Base-by-base conservation (phyloP, 129 eudicot genomes). In the Gnaphalium uliginosum region DNA sequence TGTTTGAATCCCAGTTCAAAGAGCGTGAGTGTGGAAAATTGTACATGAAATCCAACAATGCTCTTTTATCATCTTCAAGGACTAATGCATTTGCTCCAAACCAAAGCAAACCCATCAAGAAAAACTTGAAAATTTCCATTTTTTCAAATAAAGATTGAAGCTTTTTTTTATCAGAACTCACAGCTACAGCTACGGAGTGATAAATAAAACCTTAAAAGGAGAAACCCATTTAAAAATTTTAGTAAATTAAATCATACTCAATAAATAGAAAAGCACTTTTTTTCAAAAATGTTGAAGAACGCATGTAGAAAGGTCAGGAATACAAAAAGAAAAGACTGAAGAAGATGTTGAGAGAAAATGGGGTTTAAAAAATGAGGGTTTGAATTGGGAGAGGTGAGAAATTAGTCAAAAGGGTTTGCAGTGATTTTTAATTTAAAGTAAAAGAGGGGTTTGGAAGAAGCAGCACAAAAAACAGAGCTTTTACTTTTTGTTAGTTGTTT, bases 21-120 rank as follows among this genome's bases (percentile, higher is more conserved):
- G 79, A 24, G 14, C 92, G 81, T 3, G 81, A 83, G 61, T 86
- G 98, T 75, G 92, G 86, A 35, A 87, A 51, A 68, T 90, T 86
- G 73, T 58, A 64, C 54, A 86, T 81, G 67, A 93, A 93, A 85
- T 90, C 96, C 21, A 93, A 82, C 86, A 93, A 85, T 72, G 98
- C 98, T 61, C 23, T 81, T 82, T 87, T 90, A 64, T 93, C 98
- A 66, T 79, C 84, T 61, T 93, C 95, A 82, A 89, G 67, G 69
- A 87, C 76, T 21, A 57, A 54, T 21, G 73, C 86, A 76, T 62
- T 83, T 53, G 77, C 86, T 70, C 78, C 81, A 43, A 75, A 59
- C 27, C 56, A 71, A 30, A 79, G 43, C 33, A 83, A 51, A 8
- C 89, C 88, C 76, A 84, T 82, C 76, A 87, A 75, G 74, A 84